A percentile compares a stretch with the other conserved stretches of the same genome.
Conservation (phyloP, 2,329 filamentous ascomycete genomes). For the Curvularia verruculosa region DNA sequence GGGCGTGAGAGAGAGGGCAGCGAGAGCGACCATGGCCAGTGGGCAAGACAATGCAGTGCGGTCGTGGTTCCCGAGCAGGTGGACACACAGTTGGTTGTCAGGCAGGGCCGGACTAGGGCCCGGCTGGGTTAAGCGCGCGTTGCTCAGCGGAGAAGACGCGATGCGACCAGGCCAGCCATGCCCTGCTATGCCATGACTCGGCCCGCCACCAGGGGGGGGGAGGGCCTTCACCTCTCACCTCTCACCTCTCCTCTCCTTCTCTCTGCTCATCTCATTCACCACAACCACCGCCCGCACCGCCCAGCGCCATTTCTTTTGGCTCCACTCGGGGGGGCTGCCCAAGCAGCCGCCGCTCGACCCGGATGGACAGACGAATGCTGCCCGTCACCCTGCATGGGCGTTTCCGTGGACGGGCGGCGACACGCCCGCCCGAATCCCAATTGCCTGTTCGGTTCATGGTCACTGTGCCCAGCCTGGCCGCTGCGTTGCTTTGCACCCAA, state of each 20-base stretch:
- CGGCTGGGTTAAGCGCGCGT: neutral
- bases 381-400: neutral
- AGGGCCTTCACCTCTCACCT: neutral
- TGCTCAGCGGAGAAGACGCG: constrained; percentile 6
- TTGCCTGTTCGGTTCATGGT: neutral
- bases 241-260: too few relatives aligned
- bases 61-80: constrained; percentile 3
- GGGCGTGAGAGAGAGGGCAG: constrained; percentile 14
- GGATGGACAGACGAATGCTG: neutral
- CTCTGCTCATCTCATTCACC: too few relatives aligned
- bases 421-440: neutral
- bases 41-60: constrained; percentile 8
- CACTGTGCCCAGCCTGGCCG: neutral
- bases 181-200: constrained; percentile 12
- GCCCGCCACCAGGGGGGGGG: constrained; percentile 2
- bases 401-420: neutral
- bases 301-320: neutral
- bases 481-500: neutral
- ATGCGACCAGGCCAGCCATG: constrained; percentile 6
- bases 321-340: constrained; percentile 1
- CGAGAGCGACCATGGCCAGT: constrained; percentile 17
- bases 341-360: neutral
- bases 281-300: too few relatives aligned
- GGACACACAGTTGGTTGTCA: constrained; percentile 12
- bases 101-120: constrained; percentile 10